phyloP scores from a whole-genome alignment of 2,329 filamentous ascomycete genomes.

The Cladophialophora carrionii region DNA sequence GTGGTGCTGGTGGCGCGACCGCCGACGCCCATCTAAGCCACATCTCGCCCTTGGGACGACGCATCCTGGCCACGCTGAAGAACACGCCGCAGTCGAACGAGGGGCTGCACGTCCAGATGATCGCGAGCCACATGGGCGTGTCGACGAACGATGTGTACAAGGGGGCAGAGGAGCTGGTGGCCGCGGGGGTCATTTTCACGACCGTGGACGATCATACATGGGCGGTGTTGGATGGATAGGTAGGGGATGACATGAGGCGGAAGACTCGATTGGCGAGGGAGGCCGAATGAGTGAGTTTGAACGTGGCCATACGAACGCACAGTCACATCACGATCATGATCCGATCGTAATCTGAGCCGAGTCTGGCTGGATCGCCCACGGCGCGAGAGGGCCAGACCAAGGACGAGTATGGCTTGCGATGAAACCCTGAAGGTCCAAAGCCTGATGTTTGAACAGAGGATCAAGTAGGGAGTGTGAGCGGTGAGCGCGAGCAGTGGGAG shows the following conservation, averaged over 20 bases:
- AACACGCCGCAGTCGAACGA: constrained; percentile 73
- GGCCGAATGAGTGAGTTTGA: background rate
- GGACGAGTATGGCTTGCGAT: too few relatives aligned
- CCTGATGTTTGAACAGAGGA: too few relatives aligned
- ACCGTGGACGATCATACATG: constrained; percentile 93
- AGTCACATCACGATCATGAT: too few relatives aligned
- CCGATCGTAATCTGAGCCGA: too few relatives aligned
- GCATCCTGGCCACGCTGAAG: constrained; percentile 71
- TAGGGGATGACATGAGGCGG: background rate
- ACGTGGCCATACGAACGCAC: too few relatives aligned
- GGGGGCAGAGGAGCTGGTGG: constrained; percentile 79
- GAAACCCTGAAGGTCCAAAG: too few relatives aligned
- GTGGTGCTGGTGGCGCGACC: constrained; percentile 34
- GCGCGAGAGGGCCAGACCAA: too few relatives aligned
- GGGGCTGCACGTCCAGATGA: constrained; percentile 78
- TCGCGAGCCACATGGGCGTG: constrained; percentile 69
- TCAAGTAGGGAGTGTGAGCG: too few relatives aligned
- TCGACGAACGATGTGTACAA: constrained; percentile 70
- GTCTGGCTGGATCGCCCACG: too few relatives aligned
- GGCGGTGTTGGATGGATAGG: constrained; percentile 69
- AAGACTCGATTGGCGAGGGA: too few relatives aligned
- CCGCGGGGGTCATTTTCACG: constrained; percentile 77
- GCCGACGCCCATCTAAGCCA: constrained; percentile 48
- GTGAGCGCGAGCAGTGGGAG: too few relatives aligned
- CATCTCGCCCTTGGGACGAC: constrained; percentile 64